A percentile compares a stretch with the other conserved stretches of the same genome.
phyloP scores from a whole-genome alignment of 495 filamentous ascomycete species.

The Arthonia radiata region DNA sequence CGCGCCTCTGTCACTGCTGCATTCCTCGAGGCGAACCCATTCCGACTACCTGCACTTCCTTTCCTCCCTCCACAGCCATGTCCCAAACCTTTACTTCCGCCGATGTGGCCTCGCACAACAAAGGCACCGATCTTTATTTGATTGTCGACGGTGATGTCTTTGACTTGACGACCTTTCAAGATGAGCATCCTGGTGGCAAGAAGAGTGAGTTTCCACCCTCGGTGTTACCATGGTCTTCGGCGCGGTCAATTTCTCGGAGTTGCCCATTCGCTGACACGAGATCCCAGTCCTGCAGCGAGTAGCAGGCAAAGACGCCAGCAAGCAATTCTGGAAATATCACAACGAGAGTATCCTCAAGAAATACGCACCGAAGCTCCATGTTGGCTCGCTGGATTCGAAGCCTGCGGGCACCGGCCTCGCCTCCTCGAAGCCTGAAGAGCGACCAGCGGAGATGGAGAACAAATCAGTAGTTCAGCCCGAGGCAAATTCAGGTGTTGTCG shows the following conservation, averaged over 20 bases:
- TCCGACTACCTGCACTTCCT: no score
- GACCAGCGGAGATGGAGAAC: conserved; percentile 24
- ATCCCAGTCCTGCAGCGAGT: conserved; percentile 76
- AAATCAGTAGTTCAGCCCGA: conserved; percentile 20
- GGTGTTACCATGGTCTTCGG: not conserved
- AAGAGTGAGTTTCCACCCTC: conserved; percentile 36
- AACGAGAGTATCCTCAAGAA: conserved; percentile 89
- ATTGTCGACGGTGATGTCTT: conserved; percentile 92
- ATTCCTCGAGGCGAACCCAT: no score
- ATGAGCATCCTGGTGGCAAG: conserved; percentile 91
- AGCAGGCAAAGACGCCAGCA: conserved; percentile 86
- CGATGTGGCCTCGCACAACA: conserved; percentile 82
- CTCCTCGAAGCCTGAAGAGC: conserved; percentile 27
- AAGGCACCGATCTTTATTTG: conserved; percentile 63
- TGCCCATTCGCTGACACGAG: no score
- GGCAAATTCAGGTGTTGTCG: conserved; percentile 21
- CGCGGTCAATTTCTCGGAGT: no score
- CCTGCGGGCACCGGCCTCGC: conserved; percentile 24
- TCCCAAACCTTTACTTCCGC: conserved; percentile 59
- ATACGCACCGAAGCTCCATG: conserved; percentile 62
- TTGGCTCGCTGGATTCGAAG: conserved; percentile 81
- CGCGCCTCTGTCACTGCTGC: no score
- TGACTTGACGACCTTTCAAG: conserved; percentile 81
- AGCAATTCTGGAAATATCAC: conserved; percentile 99
- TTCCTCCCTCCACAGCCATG: conserved; percentile 25